Evolutionary conservation across 164 flowering plant genomes (phyloP).

Genomic region (Chimonanthus praecox): DNA sequence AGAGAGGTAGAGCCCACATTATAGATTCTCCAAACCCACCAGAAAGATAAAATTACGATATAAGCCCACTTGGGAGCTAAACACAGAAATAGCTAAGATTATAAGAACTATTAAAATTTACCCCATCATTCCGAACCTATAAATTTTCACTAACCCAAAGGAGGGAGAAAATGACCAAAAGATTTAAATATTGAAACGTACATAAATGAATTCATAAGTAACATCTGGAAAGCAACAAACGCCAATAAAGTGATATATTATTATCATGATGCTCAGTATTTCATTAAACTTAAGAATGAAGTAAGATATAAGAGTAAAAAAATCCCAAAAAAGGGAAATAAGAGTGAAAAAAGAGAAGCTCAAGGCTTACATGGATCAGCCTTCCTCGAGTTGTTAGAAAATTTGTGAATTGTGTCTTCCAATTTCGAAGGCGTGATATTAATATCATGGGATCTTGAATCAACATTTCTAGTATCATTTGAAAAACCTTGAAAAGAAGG

Average conservation of each 20-base stretch:
- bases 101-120: too few relatives aligned
- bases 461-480: background rate
- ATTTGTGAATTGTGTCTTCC: background rate
- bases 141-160: background rate
- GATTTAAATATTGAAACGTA: background rate
- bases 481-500: background rate
- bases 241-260: background rate
- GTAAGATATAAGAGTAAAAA: background rate
- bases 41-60: too few relatives aligned
- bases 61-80: too few relatives aligned
- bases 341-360: background rate
- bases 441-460: background rate
- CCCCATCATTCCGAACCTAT: too few relatives aligned
- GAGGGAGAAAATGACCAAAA: background rate
- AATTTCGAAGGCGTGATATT: constrained; percentile 1
- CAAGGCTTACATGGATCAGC: constrained; percentile 16
- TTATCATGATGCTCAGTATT: background rate
- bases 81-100: too few relatives aligned
- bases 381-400: background rate
- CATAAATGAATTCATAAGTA: background rate
- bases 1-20: too few relatives aligned
- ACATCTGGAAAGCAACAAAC: background rate
- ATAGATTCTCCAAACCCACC: too few relatives aligned
- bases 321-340: background rate
- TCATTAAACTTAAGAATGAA: background rate